phyloP scores from a whole-genome alignment of 257 asterid species.

The Rauvolfia tetraphylla region DNA sequence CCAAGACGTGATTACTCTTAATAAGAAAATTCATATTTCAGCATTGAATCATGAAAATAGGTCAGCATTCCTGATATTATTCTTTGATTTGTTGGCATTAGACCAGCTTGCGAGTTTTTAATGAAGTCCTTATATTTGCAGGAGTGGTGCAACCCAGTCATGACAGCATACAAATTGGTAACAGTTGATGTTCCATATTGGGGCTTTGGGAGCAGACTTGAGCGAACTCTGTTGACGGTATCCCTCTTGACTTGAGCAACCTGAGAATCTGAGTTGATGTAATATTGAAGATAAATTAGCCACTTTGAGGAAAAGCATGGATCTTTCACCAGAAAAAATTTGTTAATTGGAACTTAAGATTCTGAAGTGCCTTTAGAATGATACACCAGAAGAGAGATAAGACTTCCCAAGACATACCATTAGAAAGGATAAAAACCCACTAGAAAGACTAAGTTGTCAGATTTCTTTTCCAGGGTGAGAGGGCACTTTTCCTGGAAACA shows the following conservation, averaged over 20 bases:
- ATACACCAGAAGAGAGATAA: neutral
- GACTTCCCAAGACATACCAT: neutral
- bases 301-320: neutral
- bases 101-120: neutral
- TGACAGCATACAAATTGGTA: conserved; percentile 93
- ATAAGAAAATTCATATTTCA: neutral
- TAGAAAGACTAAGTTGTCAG: neutral
- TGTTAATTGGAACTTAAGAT: neutral
- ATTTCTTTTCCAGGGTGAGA: conserved; percentile 62
- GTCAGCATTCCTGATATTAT: neutral
- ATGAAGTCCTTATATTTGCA: conserved; percentile 23
- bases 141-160: conserved; percentile 71
- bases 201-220: conserved; percentile 83
- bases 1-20: neutral
- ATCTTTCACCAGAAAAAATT: neutral
- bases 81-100: neutral
- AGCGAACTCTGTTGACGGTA: conserved; percentile 80
- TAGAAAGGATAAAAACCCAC: neutral
- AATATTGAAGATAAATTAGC: neutral
- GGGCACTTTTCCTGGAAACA: conserved; percentile 83
- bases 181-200: conserved; percentile 81
- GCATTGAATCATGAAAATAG: neutral
- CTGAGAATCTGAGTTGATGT: neutral
- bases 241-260: conserved; percentile 15
- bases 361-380: neutral